Conservation (phyloP, 2,329 filamentous ascomycete genomes). For the Calonectria pteridis region DNA sequence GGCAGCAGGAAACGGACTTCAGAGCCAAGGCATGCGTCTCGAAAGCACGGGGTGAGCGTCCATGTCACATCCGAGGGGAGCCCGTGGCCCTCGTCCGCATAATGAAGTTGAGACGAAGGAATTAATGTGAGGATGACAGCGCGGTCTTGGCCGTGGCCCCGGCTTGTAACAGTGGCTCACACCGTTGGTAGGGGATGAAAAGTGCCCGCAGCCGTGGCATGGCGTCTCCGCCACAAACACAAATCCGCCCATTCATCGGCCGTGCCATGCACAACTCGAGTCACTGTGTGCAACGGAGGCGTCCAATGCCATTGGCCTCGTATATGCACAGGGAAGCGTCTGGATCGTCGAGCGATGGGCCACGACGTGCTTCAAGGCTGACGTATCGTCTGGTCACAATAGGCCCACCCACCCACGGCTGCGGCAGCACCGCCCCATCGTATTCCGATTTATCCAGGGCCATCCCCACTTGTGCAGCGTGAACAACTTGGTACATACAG, state of each 20-base stretch:
- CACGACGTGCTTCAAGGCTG: slow-evolving; percentile 13
- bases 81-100: background rate
- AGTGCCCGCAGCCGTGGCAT: background rate
- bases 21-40: background rate
- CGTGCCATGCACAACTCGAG: background rate
- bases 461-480: background rate
- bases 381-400: slow-evolving; percentile 15
- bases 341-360: background rate
- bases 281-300: slow-evolving; percentile 1
- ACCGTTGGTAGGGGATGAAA: background rate
- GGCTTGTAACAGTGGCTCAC: background rate
- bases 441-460: slow-evolving; percentile 25
- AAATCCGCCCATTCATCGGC: background rate
- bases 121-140: background rate
- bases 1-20: background rate
- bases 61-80: background rate
- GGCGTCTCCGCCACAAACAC: background rate
- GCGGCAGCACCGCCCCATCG: slow-evolving; percentile 13
- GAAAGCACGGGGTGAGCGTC: background rate
- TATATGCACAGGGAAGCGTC: slow-evolving; percentile 4
- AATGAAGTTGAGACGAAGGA: slow-evolving; percentile 15
- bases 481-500: background rate
- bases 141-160: background rate
- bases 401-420: slow-evolving; percentile 2
- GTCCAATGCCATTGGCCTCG: slow-evolving; percentile 5